These are phyloP conservation scores for Neofusicoccum parvum DNA, from an alignment of 2,329 filamentous ascomycete species.

Conservation along the genomic window DNA sequence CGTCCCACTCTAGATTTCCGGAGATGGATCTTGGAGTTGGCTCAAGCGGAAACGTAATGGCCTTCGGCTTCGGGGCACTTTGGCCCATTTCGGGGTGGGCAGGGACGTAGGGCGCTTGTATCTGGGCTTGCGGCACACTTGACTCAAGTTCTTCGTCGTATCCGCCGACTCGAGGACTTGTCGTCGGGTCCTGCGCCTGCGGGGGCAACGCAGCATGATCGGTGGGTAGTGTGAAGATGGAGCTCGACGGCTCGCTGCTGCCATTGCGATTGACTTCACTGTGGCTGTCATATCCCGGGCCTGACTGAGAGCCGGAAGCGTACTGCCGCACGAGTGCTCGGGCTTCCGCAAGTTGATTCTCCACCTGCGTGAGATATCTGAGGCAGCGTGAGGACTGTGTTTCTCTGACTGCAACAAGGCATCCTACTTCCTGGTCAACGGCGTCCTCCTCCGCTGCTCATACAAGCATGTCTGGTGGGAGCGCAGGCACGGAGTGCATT, in stretches of 20 bases:
- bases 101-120: neutral
- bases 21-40: neutral
- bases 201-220: neutral
- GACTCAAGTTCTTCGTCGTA: too few species aligned
- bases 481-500: neutral
- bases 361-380: constrained; percentile 18
- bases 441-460: neutral
- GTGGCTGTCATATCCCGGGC: too few species aligned
- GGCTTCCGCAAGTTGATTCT: constrained; percentile 14
- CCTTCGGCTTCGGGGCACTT: neutral
- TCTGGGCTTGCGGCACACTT: neutral
- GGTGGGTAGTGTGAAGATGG: neutral
- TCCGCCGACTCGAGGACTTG: too few species aligned
- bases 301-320: neutral
- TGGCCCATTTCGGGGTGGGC: neutral
- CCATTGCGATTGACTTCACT: too few species aligned
- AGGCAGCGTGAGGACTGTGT: neutral
- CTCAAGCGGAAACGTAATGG: constrained; percentile 5
- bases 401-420: too few species aligned
- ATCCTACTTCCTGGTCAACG: constrained; percentile 5
- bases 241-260: neutral
- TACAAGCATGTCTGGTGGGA: neutral
- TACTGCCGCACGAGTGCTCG: constrained; percentile 4
- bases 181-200: neutral
- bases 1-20: constrained; percentile 18